A percentile compares a stretch with the other conserved stretches of the same genome.
Conservation (phyloP, 2,329 filamentous ascomycete genomes). For the Colletotrichum tropicicola region DNA sequence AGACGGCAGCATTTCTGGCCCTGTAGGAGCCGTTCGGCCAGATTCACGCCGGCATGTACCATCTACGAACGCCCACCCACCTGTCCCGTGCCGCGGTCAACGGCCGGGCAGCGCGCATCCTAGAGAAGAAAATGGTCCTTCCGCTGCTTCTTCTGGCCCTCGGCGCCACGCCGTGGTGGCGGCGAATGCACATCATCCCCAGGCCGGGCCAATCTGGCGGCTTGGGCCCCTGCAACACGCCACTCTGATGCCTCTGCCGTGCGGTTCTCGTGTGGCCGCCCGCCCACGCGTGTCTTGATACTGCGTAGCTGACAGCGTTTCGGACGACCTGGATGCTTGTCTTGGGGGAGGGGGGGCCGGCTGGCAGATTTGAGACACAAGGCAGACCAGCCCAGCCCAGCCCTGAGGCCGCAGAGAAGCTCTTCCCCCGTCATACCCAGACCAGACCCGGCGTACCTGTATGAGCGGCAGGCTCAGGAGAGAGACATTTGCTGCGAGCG, state of each 20-base stretch:
- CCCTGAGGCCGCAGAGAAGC: no score
- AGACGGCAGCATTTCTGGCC: constrained; percentile 2
- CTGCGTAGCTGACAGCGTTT: not conserved
- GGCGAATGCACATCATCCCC: constrained; percentile 18
- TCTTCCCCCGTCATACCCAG: no score
- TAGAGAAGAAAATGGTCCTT: not conserved
- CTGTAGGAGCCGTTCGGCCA: not conserved
- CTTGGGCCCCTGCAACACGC: constrained; percentile 17
- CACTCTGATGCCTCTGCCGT: constrained; percentile 21
- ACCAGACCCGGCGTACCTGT: not conserved
- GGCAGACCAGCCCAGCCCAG: constrained; percentile 12
- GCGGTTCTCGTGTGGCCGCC: constrained; percentile 7
- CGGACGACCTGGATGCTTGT: constrained; percentile 15
- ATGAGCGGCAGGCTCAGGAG: not conserved
- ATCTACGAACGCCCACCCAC: not conserved
- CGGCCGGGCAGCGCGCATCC: no score
- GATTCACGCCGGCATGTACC: not conserved
- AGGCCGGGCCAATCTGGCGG: constrained; percentile 8
- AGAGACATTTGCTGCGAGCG: constrained; percentile 2
- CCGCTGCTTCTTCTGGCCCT: not conserved
- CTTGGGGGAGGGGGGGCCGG: not conserved
- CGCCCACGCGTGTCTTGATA: not conserved
- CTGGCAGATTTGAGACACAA: constrained; percentile 18
- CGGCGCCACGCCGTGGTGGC: constrained; percentile 14
- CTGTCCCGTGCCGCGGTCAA: not conserved